Base-by-base conservation (phyloP, 2,329 filamentous ascomycete genomes). In the Aspergillus versicolor region DNA sequence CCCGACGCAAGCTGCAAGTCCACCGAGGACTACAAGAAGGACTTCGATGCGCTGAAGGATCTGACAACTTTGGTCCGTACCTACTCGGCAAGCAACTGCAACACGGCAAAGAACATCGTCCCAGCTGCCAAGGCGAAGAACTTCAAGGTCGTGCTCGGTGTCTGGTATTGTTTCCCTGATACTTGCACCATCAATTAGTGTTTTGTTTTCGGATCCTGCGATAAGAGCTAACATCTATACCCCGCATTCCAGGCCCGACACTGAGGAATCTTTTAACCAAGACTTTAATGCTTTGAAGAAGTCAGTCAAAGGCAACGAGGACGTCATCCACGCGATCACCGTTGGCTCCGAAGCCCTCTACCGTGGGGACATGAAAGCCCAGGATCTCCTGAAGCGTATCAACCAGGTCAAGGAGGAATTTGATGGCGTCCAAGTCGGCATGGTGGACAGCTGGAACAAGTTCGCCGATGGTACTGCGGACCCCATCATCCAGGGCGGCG, bases 361-460 rank as follows among this genome's bases (percentile, higher is more conserved):
- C 76, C 84, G 88, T 54, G 82, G 84, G 54, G 87, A 86, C 70
- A 84, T 89, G 71, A 87, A 82, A 9, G 86, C 83, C 47, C 69
- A 78, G 7, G 70, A 85, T 65, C 81, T 90, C 48, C 73, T 85
- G 51, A 75, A 73, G 56, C 86, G 86, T 73, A 88, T 90, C 72
- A 75, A 82, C 58, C 79, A 84, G 50, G 82, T 88, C 61, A 83
- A 85, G 76, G 70, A 75, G 41, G 75, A 81, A 70, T 87, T 69
- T 78, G 81, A 63, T 24, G 75, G 74, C 40, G 77, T 85, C 65
- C 83, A 81, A 63, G 79, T 89, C 44, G 87, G 88, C 50, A 89
- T 85, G 11, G 88, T 87, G 7, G 88, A 90, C 74, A 85, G 81
- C 69, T 90, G 88, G 88, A 90, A 89, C 77, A 88, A 88, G 74